phyloP scores from a whole-genome alignment of 495 filamentous ascomycete genomes.

The Ascodesmis nigricans region DNA sequence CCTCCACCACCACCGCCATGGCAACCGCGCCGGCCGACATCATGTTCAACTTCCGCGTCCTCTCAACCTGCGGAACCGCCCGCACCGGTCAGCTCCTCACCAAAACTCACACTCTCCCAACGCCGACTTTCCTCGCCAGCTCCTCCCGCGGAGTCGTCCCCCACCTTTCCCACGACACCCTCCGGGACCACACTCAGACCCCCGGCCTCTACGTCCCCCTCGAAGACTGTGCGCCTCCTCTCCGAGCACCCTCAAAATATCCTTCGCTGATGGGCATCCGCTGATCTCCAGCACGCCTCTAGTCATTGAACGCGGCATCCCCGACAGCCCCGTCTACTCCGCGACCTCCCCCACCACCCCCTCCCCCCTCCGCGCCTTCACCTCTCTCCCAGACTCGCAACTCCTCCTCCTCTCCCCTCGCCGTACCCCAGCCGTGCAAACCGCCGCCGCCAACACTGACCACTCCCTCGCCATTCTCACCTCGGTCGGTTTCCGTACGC shows the following conservation, averaged over 20 bases:
- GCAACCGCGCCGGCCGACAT: no score
- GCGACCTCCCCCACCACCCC: conserved; percentile 14
- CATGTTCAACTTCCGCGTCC: no score
- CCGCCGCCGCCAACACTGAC: conserved; percentile 50
- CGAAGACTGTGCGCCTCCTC: conserved; percentile 62
- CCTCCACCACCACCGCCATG: no score
- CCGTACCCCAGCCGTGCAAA: conserved; percentile 48
- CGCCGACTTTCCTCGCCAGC: conserved; percentile 58
- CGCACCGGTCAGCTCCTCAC: no score
- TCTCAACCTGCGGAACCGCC: no score
- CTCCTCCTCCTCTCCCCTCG: conserved; percentile 62
- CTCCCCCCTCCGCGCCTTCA: conserved; percentile 51
- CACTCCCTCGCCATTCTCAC: conserved; percentile 56
- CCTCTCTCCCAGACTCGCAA: conserved; percentile 29
- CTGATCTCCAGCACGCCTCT: conserved; percentile 23
- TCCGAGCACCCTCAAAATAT: neutral
- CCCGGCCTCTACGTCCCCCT: conserved; percentile 56
- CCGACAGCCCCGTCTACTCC: conserved; percentile 28
- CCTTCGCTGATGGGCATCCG: conserved; percentile 20
- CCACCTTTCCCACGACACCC: conserved; percentile 70
- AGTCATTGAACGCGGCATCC: conserved; percentile 56
- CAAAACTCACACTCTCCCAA: no score
- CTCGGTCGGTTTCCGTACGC: conserved; percentile 52
- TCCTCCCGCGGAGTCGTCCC: conserved; percentile 67
- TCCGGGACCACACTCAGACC: conserved; percentile 40